Evolutionary conservation across 352 stramenopile genomes (phyloP).

Genomic region (Phytopythium sindhum): DNA sequence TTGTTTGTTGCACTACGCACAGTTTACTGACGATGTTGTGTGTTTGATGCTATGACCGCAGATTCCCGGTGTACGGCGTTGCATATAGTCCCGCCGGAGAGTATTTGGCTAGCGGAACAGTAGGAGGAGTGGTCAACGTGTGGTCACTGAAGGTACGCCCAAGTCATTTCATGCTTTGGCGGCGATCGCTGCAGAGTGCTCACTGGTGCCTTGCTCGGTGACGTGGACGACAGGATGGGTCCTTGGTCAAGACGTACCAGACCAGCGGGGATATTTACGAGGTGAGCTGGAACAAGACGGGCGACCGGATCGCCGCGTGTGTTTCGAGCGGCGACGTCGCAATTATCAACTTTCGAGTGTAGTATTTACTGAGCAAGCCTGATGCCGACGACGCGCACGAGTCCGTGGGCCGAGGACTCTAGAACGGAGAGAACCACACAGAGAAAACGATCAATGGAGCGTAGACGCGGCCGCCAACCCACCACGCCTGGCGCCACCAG

Average conservation of each 20-base stretch:
- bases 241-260: slow-evolving; percentile 86
- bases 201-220: slow-evolving; percentile 2
- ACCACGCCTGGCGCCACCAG: not conserved
- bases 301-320: slow-evolving; percentile 83
- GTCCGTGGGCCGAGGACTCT: slow-evolving; percentile 4
- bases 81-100: slow-evolving; percentile 88
- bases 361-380: slow-evolving; percentile 67
- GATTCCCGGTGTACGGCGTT: slow-evolving; percentile 85
- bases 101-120: slow-evolving; percentile 95
- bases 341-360: slow-evolving; percentile 90
- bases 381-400: slow-evolving; percentile 2
- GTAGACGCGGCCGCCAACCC: not conserved
- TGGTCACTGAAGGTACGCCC: slow-evolving; percentile 93
- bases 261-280: slow-evolving; percentile 98
- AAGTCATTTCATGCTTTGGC: slow-evolving; percentile 13
- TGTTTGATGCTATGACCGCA: slow-evolving; percentile 17
- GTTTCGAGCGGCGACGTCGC: slow-evolving; percentile 84
- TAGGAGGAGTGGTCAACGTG: slow-evolving; percentile 96
- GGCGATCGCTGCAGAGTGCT: slow-evolving; percentile 20
- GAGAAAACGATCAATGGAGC: slow-evolving; percentile 17
- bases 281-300: slow-evolving; percentile 96
- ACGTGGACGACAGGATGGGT: slow-evolving; percentile 44
- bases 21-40: slow-evolving; percentile 16
- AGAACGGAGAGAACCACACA: slow-evolving; percentile 18
- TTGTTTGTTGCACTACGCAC: not conserved